Base-by-base conservation (phyloP, 345 rosid species). In the Hevea brasiliensis region DNA sequence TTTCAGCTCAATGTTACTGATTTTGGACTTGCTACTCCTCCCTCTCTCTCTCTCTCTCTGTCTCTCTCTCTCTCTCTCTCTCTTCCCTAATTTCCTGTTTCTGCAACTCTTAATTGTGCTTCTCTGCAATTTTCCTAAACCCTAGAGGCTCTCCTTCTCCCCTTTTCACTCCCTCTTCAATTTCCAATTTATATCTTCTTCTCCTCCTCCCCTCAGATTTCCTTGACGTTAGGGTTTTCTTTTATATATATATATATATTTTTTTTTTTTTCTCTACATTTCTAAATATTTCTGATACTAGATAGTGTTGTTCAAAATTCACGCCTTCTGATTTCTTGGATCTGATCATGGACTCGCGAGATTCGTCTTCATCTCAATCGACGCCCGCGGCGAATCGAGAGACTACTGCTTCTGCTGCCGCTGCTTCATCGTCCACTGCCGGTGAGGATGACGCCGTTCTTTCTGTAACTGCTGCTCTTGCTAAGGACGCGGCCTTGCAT, bases 401-500 rank as follows among this genome's bases (percentile, higher is more conserved):
- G n/a, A n/a, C n/a, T 47, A 37, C 70, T 21, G 37, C 68, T 29
- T 44, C 74, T 23, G 45, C 48, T 26, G 42, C 70, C 13, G 8
- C 60, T 2, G 8, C 60, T 2, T 54, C 76, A 51, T 68, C 72
- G 8, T n/a, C 62, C 26, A 51, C 58, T 41, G 14, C 32, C 53
- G 55, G 58, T 42, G 78, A 79, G 35, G 82, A 71, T 35, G 82
- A 79, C 48, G 73, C 71, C 21, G 26, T 71, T 10, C 82, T 75
- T 32, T 66, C 79, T 48, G 61, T 65, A 13, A 55, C 65, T n/a
- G 73, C 79, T 29, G 82, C 91, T 24, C 90, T 93, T 29, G 97
- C 94, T 57, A 91, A 88, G 75, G 91, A 86, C 70, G 98, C 99
- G 29, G 81, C 86, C 24, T 76, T 85, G 44, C 81, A 75, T 81